Percentiles rank a stretch among this genome's conserved stretches.
Evolutionary conservation across 2,329 filamentous ascomycete species (phyloP).

Genomic region (Colletotrichum sp.): DNA sequence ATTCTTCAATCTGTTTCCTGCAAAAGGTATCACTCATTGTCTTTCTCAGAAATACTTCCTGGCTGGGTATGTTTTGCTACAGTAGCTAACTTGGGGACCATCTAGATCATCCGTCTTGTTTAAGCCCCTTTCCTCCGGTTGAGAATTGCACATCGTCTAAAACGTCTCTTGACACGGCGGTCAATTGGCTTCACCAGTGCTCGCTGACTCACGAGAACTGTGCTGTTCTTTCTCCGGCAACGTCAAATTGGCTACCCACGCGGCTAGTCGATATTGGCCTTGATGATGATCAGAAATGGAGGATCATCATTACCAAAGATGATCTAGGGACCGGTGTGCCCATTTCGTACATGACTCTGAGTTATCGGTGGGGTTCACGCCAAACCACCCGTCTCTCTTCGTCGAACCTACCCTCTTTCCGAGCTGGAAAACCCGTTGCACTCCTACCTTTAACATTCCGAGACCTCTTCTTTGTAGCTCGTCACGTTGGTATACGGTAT

Average conservation of each 20-base stretch:
- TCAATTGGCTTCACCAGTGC: too few species aligned
- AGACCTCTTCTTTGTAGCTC: constrained; percentile 16
- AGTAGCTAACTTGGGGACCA: too few species aligned
- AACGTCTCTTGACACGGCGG: too few species aligned
- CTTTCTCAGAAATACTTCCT: too few species aligned
- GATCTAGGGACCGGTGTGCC: not conserved
- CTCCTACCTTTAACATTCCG: constrained; percentile 19
- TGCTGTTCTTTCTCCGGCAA: too few species aligned
- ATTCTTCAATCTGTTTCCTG: too few species aligned
- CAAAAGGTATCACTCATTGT: too few species aligned
- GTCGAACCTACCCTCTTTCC: not conserved
- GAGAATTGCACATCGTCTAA: too few species aligned
- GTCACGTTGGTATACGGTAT: constrained; percentile 21
- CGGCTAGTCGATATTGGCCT: not conserved
- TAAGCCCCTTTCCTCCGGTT: too few species aligned
- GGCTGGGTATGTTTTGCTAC: too few species aligned
- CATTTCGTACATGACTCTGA: constrained; percentile 2
- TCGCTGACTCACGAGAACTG: too few species aligned
- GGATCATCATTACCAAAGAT: fast-evolving
- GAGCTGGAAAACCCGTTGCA: not conserved
- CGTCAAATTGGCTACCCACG: not conserved
- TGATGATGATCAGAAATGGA: not conserved
- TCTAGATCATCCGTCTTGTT: too few species aligned
- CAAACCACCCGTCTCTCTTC: not conserved
- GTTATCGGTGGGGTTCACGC: constrained; percentile 22